Percentiles rank a stretch among this genome's conserved stretches.
These are phyloP conservation scores for Beauveria bassiana DNA, from an alignment of 2,329 filamentous ascomycete species.

Conservation along the genomic window DNA sequence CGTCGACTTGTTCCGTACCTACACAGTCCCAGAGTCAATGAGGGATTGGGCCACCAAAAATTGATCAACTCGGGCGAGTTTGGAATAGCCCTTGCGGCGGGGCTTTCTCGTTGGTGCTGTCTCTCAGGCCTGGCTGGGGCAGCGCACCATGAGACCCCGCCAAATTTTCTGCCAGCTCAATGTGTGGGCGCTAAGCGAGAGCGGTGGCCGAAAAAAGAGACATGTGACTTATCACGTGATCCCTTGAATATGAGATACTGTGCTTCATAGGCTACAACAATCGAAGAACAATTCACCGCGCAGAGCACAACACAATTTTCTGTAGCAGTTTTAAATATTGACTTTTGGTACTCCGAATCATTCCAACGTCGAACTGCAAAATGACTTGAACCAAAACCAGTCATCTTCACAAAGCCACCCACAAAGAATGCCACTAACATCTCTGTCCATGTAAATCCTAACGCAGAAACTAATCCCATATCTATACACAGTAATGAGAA, in stretches of 20 bases:
- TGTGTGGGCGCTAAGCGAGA: conserved; percentile 36
- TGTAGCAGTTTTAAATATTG: not conserved
- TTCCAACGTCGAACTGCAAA: conserved; percentile 2
- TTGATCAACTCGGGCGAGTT: conserved; percentile 17
- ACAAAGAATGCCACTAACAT: not conserved
- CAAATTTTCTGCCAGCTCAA: conserved; percentile 30
- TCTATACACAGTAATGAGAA: conserved; percentile 5
- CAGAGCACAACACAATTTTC: too few species aligned
- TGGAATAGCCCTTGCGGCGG: conserved; percentile 33
- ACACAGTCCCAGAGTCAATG: not conserved
- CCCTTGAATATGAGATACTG: not conserved
- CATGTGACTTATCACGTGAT: conserved; percentile 21
- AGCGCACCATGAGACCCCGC: conserved; percentile 23
- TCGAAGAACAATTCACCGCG: not conserved
- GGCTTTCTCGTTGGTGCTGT: conserved; percentile 18
- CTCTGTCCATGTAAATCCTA: not conserved
- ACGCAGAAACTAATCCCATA: not conserved
- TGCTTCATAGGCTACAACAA: not conserved
- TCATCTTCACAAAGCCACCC: not conserved
- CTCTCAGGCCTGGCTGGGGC: not conserved
- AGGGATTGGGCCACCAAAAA: conserved; percentile 20
- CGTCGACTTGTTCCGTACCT: conserved; percentile 2
- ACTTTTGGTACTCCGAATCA: conserved; percentile 7
- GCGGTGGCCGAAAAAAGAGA: conserved; percentile 24
- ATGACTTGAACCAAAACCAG: not conserved